These are phyloP conservation scores for Nemania abortiva DNA, from an alignment of 2,329 filamentous ascomycete genomes.

Conservation along the genomic window DNA sequence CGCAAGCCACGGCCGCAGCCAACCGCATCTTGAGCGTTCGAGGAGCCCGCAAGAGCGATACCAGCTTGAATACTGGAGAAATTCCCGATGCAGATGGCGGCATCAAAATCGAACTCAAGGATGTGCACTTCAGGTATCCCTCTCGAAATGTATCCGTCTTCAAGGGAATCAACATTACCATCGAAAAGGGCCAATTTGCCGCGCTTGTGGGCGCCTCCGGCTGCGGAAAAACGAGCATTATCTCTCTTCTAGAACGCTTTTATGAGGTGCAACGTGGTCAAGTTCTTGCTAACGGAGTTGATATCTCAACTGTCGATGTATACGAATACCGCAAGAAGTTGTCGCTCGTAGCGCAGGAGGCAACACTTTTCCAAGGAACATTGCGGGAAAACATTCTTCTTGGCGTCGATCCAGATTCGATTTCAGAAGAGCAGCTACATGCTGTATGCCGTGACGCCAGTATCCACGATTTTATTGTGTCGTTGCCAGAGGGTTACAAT, in stretches of 20 bases:
- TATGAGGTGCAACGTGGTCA: constrained; percentile 75
- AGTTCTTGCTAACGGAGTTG: constrained; percentile 72
- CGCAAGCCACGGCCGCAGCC: constrained; percentile 68
- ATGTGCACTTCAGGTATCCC: constrained; percentile 72
- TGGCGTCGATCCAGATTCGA: constrained; percentile 67
- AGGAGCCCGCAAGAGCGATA: constrained; percentile 56
- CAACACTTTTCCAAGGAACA: constrained; percentile 75
- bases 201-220: constrained; percentile 78
- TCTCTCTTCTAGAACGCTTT: constrained; percentile 75
- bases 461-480: constrained; percentile 77
- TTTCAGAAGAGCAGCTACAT: constrained; percentile 65
- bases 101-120: constrained; percentile 67
- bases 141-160: constrained; percentile 69
- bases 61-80: constrained; percentile 48
- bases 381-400: constrained; percentile 75
- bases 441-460: constrained; percentile 71
- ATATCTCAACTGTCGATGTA: constrained; percentile 70
- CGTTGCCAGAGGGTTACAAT: constrained; percentile 74
- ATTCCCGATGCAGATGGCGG: constrained; percentile 63
- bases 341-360: constrained; percentile 80
- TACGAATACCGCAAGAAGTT: constrained; percentile 72
- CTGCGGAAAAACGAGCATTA: constrained; percentile 79
- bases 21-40: constrained; percentile 69
- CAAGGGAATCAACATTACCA: constrained; percentile 70
- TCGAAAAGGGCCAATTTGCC: constrained; percentile 76